These are phyloP conservation scores for Dactylellina leptospora DNA, from an alignment of 2,329 filamentous ascomycete species.

Conservation along the genomic window DNA sequence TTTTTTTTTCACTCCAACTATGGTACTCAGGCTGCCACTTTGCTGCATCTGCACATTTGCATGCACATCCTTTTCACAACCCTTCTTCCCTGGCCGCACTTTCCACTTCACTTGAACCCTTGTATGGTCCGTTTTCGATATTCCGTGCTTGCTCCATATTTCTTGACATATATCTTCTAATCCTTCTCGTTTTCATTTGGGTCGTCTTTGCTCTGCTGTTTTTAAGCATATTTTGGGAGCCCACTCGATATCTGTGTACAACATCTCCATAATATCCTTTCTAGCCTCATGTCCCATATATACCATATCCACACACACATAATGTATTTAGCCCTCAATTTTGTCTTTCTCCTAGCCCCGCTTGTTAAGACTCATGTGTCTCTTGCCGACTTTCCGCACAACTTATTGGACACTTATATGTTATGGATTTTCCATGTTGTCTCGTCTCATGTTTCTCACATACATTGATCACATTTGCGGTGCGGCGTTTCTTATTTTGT, in stretches of 20 bases:
- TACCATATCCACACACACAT: conserved; percentile 15
- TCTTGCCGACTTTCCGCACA: neutral
- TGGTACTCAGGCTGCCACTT: conserved; percentile 31
- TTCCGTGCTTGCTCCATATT: conserved; percentile 5
- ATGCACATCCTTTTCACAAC: conserved; percentile 31
- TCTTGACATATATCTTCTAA: conserved; percentile 28
- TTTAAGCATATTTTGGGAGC: conserved; percentile 32
- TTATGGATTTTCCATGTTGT: neutral
- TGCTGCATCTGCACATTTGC: conserved; percentile 24
- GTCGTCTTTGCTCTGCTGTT: neutral
- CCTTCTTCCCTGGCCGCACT: too few species aligned
- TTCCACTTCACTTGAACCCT: conserved; percentile 12
- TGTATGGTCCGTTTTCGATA: conserved; percentile 44
- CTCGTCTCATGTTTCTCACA: conserved; percentile 1
- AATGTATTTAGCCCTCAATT: conserved; percentile 33
- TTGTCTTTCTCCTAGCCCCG: conserved; percentile 1
- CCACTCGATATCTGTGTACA: conserved; percentile 28
- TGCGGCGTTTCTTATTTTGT: conserved; percentile 50
- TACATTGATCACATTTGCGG: conserved; percentile 30
- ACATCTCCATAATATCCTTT: conserved; percentile 47
- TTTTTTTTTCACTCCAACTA: conserved; percentile 25
- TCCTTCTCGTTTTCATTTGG: neutral
- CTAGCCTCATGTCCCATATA: conserved; percentile 11
- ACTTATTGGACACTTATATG: neutral
- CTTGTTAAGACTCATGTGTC: conserved; percentile 2